Conservation (phyloP, 169 alveolate species). For the Plasmodium gallinaceum region DNA sequence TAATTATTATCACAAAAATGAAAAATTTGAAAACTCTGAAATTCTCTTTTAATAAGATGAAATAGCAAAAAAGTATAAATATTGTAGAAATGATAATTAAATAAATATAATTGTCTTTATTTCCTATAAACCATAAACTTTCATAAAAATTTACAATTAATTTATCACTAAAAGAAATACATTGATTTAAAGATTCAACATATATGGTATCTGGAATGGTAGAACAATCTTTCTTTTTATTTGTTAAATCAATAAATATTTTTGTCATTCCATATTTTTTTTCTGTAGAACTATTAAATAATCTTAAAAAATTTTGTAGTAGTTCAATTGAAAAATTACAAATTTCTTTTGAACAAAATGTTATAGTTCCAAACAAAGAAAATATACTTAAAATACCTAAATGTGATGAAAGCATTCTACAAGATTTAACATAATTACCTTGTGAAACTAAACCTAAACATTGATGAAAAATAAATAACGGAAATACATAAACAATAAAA, state of each 20-base stretch:
- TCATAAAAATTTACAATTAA: conserved; percentile 58
- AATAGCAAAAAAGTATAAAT: conserved; percentile 47
- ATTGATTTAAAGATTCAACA: conserved; percentile 30
- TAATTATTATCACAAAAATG: conserved; percentile 61
- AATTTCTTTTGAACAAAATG: conserved; percentile 68
- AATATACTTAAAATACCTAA: conserved; percentile 39
- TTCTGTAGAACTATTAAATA: conserved; percentile 18
- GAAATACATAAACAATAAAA: conserved; percentile 54
- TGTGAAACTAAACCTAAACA: conserved; percentile 70
- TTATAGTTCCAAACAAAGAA: conserved; percentile 69
- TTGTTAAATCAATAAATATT: conserved; percentile 50
- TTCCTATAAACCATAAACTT: conserved; percentile 66
- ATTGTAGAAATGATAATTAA: conserved; percentile 32
- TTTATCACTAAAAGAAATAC: conserved; percentile 28
- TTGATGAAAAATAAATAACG: conserved; percentile 54
- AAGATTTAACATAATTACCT: conserved; percentile 58
- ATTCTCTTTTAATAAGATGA: conserved; percentile 40
- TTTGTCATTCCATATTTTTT: conserved; percentile 47
- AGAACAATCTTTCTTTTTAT: conserved; percentile 7
- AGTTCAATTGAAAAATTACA: conserved; percentile 61
- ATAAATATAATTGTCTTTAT: conserved; percentile 48
- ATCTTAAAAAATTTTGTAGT: conserved; percentile 45
- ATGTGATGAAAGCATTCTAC: conserved; percentile 57
- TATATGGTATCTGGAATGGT: conserved; percentile 18
- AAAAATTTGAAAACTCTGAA: conserved; percentile 60